Evolutionary conservation across 2,329 filamentous ascomycete genomes (phyloP), one percentile per base, ranked within the genome.

Genomic region (Davidsoniella neocaledoniae): DNA sequence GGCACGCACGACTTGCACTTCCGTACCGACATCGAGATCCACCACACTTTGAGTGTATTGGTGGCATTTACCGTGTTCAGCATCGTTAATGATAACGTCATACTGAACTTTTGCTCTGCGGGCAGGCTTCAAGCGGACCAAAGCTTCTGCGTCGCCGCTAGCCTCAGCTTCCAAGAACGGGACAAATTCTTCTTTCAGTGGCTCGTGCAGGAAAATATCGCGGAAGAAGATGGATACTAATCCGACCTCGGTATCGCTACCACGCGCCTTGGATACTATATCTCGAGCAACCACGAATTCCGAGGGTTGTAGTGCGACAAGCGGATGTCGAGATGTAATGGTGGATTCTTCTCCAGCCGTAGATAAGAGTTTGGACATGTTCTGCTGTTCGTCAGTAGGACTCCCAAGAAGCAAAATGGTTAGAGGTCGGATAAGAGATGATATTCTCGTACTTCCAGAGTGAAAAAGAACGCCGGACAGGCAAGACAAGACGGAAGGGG

Each of bases 161-260:
- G 64, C 66, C 58, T 83, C 79, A 3, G 74, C 75, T 19, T 82
- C 66, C 57, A 79, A 38, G 29, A 43, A 83, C 1, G 69, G 69
- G 5, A 78, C 59, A 6, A 80, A 67, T 37, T 75, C 68, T 37
- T 64, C 64, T 62, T 81, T 83, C 25, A 68, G 65, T 1, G 79
- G 78, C 55, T 83, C 78, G 40, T 79, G 66, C 5, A 81, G 65
- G 44, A 73, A 79, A 37, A 85, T 74, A 46, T 72, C 69, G 58
- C 83, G 81, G 67, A 66, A 68, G 54, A 59, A 63, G 21, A 67
- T 53, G 29, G 9, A 33, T 9, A 12, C 8, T 12, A 3, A 9
- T 9, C 8, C 12, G 6, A 12, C 4, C 37, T 73, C 56, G 23
- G 29, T 36, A 14, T 37, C 42, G 19, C 48, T 26, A 16, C 26